Evolutionary conservation across 805 yeast species (phyloP), one percentile per base, ranked within the genome.

Genomic region (Metschnikowia gelsemii): DNA sequence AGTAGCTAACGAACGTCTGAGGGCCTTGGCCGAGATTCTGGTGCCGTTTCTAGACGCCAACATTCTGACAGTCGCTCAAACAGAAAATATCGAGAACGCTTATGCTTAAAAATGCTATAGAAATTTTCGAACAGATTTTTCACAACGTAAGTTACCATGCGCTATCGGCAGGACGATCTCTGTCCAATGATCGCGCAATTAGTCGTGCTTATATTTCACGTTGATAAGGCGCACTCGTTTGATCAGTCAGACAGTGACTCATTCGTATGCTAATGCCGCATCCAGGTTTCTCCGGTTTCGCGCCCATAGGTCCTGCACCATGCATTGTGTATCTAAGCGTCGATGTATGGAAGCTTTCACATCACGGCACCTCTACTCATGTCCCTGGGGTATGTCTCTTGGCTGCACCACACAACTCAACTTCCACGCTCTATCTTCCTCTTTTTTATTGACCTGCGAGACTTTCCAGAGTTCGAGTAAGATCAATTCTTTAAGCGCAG

Each of bases 341-440:
- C 8, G 9, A n/a, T n/a, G n/a, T n/a, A n/a, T n/a, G n/a, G n/a
- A n/a, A n/a, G n/a, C n/a, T n/a, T 22, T 17, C 7, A 3, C 17
- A n/a, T 12, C 27, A 11, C 9, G 9, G 18, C 35, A 26, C 12
- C 8, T 11, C 24, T 3, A 33, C 29, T 32, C 22, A 20, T 29
- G 27, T n/a, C 12, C 30, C n/a, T 35, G 40, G 12, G 43, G 39
- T 5, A 45, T 27, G 26, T 73, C 79, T 48, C 80, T 58, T 8
- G 81, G 80, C 45, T 78, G 82, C 29, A 82, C 69, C 21, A 63
- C 59, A 54, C 85, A 76, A 63, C 90, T 84, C 57, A 83, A 65
- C 40, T 80, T 75, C 84, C 90, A 84, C 4, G 82, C 79, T 49
- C 93, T 68, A 51, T 85, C 90, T 30, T 73, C 78, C 43, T 82